phyloP scores from a whole-genome alignment of 2,329 filamentous ascomycete genomes.

The Colletotrichum costaricense region DNA sequence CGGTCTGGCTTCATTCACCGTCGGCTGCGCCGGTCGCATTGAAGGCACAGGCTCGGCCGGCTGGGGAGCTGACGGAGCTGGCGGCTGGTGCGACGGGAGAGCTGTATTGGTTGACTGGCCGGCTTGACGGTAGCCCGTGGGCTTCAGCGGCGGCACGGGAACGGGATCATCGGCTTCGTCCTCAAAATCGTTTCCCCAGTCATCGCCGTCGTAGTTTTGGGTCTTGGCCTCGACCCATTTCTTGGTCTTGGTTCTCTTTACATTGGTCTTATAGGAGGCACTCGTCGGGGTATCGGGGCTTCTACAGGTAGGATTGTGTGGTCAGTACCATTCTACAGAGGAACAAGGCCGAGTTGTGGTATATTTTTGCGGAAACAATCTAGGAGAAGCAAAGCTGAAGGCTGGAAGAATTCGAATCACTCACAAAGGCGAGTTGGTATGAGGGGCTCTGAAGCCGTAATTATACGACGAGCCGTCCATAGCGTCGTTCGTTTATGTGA shows the following conservation, averaged over 20 bases:
- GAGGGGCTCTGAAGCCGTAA: slow-evolving; percentile 29
- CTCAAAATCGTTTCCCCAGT: slow-evolving; percentile 82
- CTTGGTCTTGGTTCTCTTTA: slow-evolving; percentile 89
- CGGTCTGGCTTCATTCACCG: slow-evolving; percentile 24
- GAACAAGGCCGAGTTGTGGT: not conserved
- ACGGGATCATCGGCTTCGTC: slow-evolving; percentile 59
- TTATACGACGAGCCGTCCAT: slow-evolving; percentile 32
- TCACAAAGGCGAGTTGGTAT: slow-evolving; percentile 31
- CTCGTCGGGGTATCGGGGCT: slow-evolving; percentile 39
- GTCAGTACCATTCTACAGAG: slow-evolving; percentile 8
- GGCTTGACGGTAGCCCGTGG: slow-evolving; percentile 31
- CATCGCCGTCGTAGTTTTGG: slow-evolving; percentile 90
- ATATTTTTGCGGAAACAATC: not conserved
- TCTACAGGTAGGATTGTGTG: not conserved
- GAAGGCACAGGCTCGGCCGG: slow-evolving; percentile 41
- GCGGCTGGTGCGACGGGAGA: slow-evolving; percentile 37
- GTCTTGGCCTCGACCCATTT: slow-evolving; percentile 95
- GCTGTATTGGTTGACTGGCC: slow-evolving; percentile 46
- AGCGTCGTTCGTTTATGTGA: slow-evolving; percentile 17
- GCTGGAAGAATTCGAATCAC: slow-evolving; percentile 1
- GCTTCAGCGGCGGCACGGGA: slow-evolving; percentile 44
- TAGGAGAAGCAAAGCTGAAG: not conserved
- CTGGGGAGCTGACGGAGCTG: slow-evolving; percentile 25
- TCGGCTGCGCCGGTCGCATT: slow-evolving; percentile 37
- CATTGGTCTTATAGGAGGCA: slow-evolving; percentile 79